A percentile compares a stretch with the other conserved stretches of the same genome.
Evolutionary conservation across 2,329 filamentous ascomycete genomes (phyloP).

Genomic region (Sporothrix mexicana): DNA sequence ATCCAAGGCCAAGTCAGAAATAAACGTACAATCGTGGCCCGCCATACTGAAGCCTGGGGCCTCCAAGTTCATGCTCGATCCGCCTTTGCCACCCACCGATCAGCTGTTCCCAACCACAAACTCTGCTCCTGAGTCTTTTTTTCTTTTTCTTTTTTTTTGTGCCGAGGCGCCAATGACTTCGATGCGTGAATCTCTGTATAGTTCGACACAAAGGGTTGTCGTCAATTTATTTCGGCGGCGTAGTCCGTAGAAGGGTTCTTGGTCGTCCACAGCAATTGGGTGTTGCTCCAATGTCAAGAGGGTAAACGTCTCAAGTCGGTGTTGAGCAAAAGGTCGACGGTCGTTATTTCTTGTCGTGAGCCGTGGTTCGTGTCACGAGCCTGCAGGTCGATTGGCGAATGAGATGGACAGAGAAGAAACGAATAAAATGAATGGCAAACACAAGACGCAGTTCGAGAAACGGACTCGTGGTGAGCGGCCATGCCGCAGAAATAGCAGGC

Average conservation of each 20-base stretch:
- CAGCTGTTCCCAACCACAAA: slow-evolving; percentile 1
- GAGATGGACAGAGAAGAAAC: background rate
- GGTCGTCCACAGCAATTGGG: too few relatives aligned
- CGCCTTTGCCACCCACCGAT: background rate
- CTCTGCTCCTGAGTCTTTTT: background rate
- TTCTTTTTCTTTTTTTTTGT: background rate
- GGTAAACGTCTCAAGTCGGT: too few relatives aligned
- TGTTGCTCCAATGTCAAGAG: too few relatives aligned
- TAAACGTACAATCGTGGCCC: slow-evolving; percentile 6
- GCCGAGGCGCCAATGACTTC: background rate
- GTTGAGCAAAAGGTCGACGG: too few relatives aligned
- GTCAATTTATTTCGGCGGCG: too few relatives aligned
- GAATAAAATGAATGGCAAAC: background rate
- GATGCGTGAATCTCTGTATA: too few relatives aligned
- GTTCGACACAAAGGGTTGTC: too few relatives aligned
- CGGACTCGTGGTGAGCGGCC: slow-evolving; percentile 29
- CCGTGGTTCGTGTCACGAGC: too few relatives aligned
- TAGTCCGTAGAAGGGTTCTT: too few relatives aligned
- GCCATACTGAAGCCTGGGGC: background rate
- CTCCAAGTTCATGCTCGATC: slow-evolving; percentile 1
- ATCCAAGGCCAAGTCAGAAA: background rate
- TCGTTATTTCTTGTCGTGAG: too few relatives aligned
- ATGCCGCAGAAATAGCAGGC: slow-evolving; percentile 31
- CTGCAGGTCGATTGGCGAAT: background rate
- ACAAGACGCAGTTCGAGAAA: slow-evolving; percentile 11